A percentile compares a stretch with the other conserved stretches of the same genome.
These are phyloP conservation scores for Stylonectria norvegica DNA, from an alignment of 2,329 filamentous ascomycete species.

Conservation along the genomic window DNA sequence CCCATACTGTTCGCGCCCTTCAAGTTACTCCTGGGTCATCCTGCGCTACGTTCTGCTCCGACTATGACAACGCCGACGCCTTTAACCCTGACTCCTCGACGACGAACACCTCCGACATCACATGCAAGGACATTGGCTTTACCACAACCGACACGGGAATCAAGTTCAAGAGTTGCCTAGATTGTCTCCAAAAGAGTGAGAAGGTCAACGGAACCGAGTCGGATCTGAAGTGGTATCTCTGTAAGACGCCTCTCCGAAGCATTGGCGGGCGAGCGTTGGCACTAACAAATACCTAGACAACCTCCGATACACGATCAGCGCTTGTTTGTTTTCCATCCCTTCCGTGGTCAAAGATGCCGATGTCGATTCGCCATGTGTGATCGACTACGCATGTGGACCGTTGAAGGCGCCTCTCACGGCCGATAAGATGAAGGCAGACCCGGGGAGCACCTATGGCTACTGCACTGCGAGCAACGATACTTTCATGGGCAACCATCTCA, in stretches of 20 bases:
- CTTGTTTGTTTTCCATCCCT: constrained; percentile 42
- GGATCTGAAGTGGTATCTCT: constrained; percentile 46
- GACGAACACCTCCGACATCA: constrained; percentile 46
- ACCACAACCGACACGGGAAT: constrained; percentile 36
- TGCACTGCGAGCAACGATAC: constrained; percentile 37
- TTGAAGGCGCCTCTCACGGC: constrained; percentile 37
- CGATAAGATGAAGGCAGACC: constrained; percentile 27
- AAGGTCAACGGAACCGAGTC: constrained; percentile 37
- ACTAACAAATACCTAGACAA: constrained; percentile 43
- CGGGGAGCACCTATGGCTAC: constrained; percentile 36
- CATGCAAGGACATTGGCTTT: constrained; percentile 43
- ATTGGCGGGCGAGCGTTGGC: neutral
- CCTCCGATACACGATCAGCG: constrained; percentile 45
- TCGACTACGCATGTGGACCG: constrained; percentile 39
- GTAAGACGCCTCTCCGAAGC: constrained; percentile 41
- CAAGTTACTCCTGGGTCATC: constrained; percentile 49
- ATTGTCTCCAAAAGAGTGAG: constrained; percentile 46
- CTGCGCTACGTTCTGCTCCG: constrained; percentile 47
- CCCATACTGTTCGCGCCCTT: constrained; percentile 29
- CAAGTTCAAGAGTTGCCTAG: constrained; percentile 45
- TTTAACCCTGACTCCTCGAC: constrained; percentile 35
- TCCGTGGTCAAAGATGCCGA: constrained; percentile 30
- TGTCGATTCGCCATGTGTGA: constrained; percentile 41
- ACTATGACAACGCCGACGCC: constrained; percentile 33
- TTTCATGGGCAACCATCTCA: constrained; percentile 31